Percentiles rank a stretch among this genome's conserved stretches.
Conservation (phyloP, 371 early-diverging fungal species). For the Mortierella sp. region DNA sequence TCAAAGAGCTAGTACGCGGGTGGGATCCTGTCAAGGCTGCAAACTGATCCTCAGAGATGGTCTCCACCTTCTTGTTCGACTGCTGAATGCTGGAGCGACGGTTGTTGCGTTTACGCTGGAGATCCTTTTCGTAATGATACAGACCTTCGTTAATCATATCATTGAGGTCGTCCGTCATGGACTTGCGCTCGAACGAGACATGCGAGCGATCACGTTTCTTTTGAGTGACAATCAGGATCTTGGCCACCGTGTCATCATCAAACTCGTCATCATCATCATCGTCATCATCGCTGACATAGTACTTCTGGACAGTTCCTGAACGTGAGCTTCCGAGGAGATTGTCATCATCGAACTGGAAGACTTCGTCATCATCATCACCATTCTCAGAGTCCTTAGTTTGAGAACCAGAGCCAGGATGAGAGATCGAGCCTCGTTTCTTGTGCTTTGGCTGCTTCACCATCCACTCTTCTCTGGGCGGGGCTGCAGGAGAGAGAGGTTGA, state of each 20-base stretch:
- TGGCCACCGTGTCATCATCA: slow-evolving; percentile 89
- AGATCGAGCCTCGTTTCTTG: slow-evolving; percentile 39
- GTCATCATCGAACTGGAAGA: slow-evolving; percentile 85
- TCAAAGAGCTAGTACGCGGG: slow-evolving; percentile 25
- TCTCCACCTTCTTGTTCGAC: slow-evolving; percentile 71
- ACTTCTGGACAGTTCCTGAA: slow-evolving; percentile 69
- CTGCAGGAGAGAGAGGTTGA: slow-evolving; percentile 11
- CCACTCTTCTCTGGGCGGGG: slow-evolving; percentile 50
- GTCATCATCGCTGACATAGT: slow-evolving; percentile 70
- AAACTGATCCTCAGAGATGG: slow-evolving; percentile 76
- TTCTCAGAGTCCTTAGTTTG: slow-evolving; percentile 24
- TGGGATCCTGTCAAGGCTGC: slow-evolving; percentile 55
- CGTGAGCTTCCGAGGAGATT: slow-evolving; percentile 64
- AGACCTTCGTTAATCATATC: slow-evolving; percentile 97
- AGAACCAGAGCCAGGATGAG: slow-evolving; percentile 28
- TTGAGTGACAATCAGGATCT: slow-evolving; percentile 93
- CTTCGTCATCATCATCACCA: slow-evolving; percentile 70
- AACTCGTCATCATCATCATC: slow-evolving; percentile 80
- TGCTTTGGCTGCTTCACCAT: slow-evolving; percentile 31
- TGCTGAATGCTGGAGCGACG: slow-evolving; percentile 34
- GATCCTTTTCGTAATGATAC: slow-evolving; percentile 86
- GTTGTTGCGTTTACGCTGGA: slow-evolving; percentile 59
- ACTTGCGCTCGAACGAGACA: slow-evolving; percentile 81
- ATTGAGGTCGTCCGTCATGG: slow-evolving; percentile 86
- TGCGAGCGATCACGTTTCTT: slow-evolving; percentile 80